Percentiles rank a stretch among this genome's conserved stretches.
Conservation (phyloP, 768 basidiomycete species). For the Hortiboletus campestris region DNA sequence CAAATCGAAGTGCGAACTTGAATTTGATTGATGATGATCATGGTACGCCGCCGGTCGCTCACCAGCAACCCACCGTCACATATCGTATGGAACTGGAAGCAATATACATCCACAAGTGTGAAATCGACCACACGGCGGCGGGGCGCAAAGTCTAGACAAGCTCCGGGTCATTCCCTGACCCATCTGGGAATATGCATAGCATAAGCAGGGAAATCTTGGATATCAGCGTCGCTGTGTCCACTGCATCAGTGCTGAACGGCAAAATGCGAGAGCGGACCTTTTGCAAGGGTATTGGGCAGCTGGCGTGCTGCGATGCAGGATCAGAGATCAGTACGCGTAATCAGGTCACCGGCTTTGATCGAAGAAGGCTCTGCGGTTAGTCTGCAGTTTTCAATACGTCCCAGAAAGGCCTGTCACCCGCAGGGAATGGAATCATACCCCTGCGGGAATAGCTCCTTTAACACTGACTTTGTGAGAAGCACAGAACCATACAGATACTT, state of each 20-base stretch:
- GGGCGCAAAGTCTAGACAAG: no score
- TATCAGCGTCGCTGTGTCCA: no score
- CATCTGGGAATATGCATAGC: neutral
- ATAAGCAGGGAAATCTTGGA: no score
- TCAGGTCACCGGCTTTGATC: constrained; percentile 19
- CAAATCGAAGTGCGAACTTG: constrained; percentile 8
- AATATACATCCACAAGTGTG: neutral
- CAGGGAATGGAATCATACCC: constrained; percentile 22
- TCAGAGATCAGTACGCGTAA: constrained; percentile 19
- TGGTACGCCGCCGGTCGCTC: constrained; percentile 2
- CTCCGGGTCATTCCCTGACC: neutral
- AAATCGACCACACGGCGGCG: no score
- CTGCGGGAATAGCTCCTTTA: constrained; percentile 17
- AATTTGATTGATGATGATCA: constrained; percentile 19
- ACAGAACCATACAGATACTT: constrained; percentile 2
- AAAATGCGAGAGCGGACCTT: constrained; percentile 5
- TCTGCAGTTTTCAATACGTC: constrained; percentile 20
- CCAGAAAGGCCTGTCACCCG: constrained; percentile 6
- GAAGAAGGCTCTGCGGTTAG: constrained; percentile 23
- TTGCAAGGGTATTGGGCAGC: constrained; percentile 21
- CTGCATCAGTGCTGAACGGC: neutral
- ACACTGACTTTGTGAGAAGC: constrained; percentile 19
- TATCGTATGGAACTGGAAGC: constrained; percentile 8
- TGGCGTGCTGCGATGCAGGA: constrained; percentile 21
- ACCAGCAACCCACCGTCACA: constrained; percentile 5